Conservation (phyloP, 139 green algal genomes). For the Yamagishiella unicocca region DNA sequence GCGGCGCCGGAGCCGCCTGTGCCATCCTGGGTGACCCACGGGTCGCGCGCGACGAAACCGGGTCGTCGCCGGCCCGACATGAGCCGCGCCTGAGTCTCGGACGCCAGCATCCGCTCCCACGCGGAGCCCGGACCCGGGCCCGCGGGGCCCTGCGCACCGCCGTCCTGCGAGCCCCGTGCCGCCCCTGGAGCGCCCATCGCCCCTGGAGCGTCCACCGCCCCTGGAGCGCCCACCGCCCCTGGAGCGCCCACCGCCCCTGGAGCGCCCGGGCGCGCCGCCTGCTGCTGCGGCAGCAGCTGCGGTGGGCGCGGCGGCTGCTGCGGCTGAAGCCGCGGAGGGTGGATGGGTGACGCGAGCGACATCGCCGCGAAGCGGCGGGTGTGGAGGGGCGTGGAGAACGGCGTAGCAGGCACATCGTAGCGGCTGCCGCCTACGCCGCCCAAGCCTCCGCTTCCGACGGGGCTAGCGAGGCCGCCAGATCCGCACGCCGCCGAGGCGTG, state of each 20-base stretch:
- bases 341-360: slow-evolving; percentile 28
- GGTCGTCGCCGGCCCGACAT: neutral
- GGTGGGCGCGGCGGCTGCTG: neutral
- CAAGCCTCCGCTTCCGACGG: neutral
- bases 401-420: neutral
- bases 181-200: neutral
- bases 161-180: neutral
- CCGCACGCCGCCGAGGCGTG: no score
- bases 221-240: neutral
- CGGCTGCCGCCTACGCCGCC: slow-evolving; percentile 6
- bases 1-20: neutral
- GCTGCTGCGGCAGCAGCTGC: neutral
- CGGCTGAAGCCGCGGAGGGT: neutral
- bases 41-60: neutral
- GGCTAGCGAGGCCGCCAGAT: neutral
- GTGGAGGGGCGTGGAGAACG: slow-evolving; percentile 36
- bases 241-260: neutral
- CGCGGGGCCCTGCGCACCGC: neutral
- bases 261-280: no score
- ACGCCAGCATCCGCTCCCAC: slow-evolving; percentile 31
- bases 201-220: neutral
- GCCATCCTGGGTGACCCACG: neutral
- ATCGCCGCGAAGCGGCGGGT: slow-evolving; percentile 48
- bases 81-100: neutral
- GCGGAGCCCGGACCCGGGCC: neutral